Evolutionary conservation across 1,284 basidiomycete genomes (phyloP), one percentile per base, ranked within the genome.

Genomic region (Clitocybe nebularis): DNA sequence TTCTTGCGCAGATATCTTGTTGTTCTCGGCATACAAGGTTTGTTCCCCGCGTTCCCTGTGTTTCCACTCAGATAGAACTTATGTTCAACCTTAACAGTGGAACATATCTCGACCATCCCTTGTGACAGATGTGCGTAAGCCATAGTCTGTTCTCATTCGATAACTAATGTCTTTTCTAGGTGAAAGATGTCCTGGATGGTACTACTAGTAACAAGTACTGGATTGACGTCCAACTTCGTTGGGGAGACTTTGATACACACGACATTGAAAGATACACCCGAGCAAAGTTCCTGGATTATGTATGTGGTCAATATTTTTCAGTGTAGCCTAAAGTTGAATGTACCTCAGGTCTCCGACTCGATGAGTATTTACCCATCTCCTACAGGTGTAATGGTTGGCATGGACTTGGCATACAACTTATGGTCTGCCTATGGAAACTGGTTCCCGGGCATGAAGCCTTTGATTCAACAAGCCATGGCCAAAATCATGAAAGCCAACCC

Each of bases 401-500:
- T 99, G 82, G 93, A 99, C 63, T 68, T 99, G 46, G 94, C 95
- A 0, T 99, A 99, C 74, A 99, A 97, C 69, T 64, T 98, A 48
- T 96, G 96, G 87, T 94, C 93, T n/a, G 95, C 92, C 1, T 99
- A 97, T 60, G 96, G 95, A 47, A 95, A 96, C 63, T 99, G 93
- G 93, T 97, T 98, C 87, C 95, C 96, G 11, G 95, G 95, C 41
- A 81, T 95, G 78, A 99, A 99, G 71, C 93, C 95, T 3, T 77
- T 99, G 48, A 86, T 99, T 49, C 95, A 97, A 67, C 94, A 98
- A 69, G 96, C 95, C 3, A 97, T 99, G 93, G 91, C 89, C 33
- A 99, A 99, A 79, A 91, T 99, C 66, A 96, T 98, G 93, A 95
- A 95, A 64, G 93, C 93, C 34, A 95, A 96, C 57, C 96, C 96